A percentile compares a stretch with the other conserved stretches of the same genome.
phyloP scores from a whole-genome alignment of 768 basidiomycete species.

The Tricholoma flavovirens region DNA sequence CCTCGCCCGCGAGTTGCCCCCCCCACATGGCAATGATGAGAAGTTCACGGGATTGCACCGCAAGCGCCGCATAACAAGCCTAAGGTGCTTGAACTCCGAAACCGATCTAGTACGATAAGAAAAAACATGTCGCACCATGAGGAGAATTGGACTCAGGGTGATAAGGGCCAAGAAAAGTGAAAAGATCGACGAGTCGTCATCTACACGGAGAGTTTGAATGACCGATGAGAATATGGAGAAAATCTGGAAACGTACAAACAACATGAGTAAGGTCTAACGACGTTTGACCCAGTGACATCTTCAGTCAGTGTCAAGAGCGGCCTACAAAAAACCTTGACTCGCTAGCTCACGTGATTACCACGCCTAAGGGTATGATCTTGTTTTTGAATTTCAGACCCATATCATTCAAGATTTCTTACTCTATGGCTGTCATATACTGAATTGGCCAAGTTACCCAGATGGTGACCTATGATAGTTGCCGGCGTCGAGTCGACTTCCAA shows the following conservation, averaged over 20 bases:
- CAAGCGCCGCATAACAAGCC: conserved; percentile 76
- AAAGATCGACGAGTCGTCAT: conserved; percentile 54
- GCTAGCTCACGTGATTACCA: no score
- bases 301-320: neutral
- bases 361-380: no score
- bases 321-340: no score
- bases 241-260: conserved; percentile 41
- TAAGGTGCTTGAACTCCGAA: conserved; percentile 20
- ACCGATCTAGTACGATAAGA: neutral
- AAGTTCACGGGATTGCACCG: conserved; percentile 72
- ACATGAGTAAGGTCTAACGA: conserved; percentile 66
- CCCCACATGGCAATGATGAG: conserved; percentile 81
- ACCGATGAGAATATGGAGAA: neutral
- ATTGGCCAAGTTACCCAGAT: no score
- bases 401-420: no score
- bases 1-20: conserved; percentile 71
- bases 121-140: conserved; percentile 47
- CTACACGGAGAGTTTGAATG: conserved; percentile 26
- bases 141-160: conserved; percentile 63
- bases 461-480: no score
- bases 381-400: no score
- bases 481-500: no score
- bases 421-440: no score
- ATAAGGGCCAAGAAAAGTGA: conserved; percentile 56
- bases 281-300: conserved; percentile 15